Percentiles rank a stretch among this genome's conserved stretches.
Evolutionary conservation across 495 filamentous ascomycete species (phyloP).

Genomic region (Filosporella fistucella): DNA sequence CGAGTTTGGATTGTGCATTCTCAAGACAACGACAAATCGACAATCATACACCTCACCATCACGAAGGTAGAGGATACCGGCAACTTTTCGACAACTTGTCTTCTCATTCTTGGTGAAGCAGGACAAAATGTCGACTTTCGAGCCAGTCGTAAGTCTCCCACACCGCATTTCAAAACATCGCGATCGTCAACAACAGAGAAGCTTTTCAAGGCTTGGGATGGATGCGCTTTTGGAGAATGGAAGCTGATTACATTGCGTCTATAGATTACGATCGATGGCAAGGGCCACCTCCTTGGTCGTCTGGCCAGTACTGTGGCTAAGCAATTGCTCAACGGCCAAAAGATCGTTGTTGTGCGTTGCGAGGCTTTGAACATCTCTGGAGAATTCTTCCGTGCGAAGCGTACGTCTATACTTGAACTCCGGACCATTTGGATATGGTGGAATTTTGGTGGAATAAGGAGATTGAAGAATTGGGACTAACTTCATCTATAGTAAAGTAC

Average conservation of each 20-base stretch:
- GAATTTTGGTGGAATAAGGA: conserved; percentile 8
- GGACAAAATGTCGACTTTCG: conserved; percentile 96
- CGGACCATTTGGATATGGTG: conserved; percentile 8
- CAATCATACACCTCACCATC: conserved; percentile 23
- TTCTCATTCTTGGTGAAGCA: conserved; percentile 31
- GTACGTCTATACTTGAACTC: conserved; percentile 58
- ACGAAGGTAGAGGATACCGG: conserved; percentile 27
- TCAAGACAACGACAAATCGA: conserved; percentile 24
- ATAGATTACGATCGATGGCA: conserved; percentile 98
- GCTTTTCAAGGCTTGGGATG: neutral
- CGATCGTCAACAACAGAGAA: conserved; percentile 4
- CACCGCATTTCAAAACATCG: neutral
- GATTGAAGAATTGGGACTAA: conserved; percentile 13
- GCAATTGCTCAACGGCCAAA: conserved; percentile 98
- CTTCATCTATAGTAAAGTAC: conserved; percentile 84
- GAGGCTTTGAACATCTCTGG: conserved; percentile 99
- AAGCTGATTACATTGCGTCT: conserved; percentile 12
- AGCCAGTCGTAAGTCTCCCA: conserved; percentile 80
- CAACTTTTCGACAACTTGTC: conserved; percentile 32
- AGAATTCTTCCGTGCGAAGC: conserved; percentile 99
- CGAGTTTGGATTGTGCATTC: too few relatives aligned
- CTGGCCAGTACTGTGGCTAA: conserved; percentile 98
- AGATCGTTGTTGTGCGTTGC: conserved; percentile 98
- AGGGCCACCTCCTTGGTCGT: conserved; percentile 99
- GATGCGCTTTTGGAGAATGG: conserved; percentile 5